These are phyloP conservation scores for Xylaria digitata DNA, from an alignment of 2,329 filamentous ascomycete species.

Conservation along the genomic window DNA sequence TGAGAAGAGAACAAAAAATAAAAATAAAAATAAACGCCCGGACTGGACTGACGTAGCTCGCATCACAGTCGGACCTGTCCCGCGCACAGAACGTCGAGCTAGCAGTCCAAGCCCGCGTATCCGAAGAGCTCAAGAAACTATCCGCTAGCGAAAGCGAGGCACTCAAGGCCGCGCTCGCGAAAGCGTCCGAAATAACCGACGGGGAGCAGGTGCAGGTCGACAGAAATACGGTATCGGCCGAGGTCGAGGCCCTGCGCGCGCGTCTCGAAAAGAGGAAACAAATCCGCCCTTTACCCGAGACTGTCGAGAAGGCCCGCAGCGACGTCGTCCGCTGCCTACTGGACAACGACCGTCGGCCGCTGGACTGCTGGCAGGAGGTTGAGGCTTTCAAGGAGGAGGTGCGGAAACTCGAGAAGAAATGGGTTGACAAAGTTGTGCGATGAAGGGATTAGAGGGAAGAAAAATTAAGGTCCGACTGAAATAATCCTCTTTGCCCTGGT, in stretches of 20 bases:
- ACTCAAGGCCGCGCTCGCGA: slow-evolving; percentile 75
- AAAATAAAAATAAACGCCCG: not conserved
- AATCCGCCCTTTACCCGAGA: slow-evolving; percentile 75
- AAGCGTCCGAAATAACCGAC: slow-evolving; percentile 51
- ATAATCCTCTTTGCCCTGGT: not conserved
- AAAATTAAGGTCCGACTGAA: not conserved
- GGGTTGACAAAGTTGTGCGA: slow-evolving; percentile 83
- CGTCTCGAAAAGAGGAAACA: slow-evolving; percentile 73
- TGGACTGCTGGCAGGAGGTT: slow-evolving; percentile 96
- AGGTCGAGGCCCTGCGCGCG: slow-evolving; percentile 67
- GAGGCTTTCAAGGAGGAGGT: slow-evolving; percentile 92
- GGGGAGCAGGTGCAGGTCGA: slow-evolving; percentile 44
- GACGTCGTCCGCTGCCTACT: slow-evolving; percentile 84
- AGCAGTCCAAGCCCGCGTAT: slow-evolving; percentile 87
- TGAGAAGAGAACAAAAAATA: not conserved
- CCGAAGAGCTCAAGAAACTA: slow-evolving; percentile 84
- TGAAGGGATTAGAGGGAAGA: slow-evolving; percentile 31
- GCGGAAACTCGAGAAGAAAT: slow-evolving; percentile 82
- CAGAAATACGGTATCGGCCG: slow-evolving; percentile 66
- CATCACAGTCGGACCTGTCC: slow-evolving; percentile 82
- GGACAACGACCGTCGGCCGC: slow-evolving; percentile 84
- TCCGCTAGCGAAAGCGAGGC: slow-evolving; percentile 75
- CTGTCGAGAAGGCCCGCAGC: slow-evolving; percentile 78
- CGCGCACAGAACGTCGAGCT: slow-evolving; percentile 86
- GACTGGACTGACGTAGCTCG: slow-evolving; percentile 10